These are phyloP conservation scores for Neurospora tetraspora DNA, from an alignment of 495 filamentous ascomycete genomes.

Conservation along the genomic window DNA sequence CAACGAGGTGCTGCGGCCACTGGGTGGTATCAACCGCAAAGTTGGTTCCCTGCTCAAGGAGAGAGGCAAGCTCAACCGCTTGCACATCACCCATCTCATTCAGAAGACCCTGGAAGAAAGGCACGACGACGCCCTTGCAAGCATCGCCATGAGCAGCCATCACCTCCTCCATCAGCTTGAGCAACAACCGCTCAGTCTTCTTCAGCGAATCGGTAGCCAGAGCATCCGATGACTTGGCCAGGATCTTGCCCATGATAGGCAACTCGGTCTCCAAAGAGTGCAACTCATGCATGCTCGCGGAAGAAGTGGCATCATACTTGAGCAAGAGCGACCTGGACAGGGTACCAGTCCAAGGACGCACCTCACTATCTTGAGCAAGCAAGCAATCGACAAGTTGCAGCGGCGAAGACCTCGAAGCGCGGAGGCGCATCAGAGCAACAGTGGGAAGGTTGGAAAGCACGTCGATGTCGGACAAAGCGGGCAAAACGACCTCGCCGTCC, in stretches of 20 bases:
- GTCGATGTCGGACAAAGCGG: conserved; percentile 21
- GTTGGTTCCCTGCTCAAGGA: conserved; percentile 12
- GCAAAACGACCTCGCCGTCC: conserved; percentile 1
- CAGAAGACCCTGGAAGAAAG: conserved; percentile 9
- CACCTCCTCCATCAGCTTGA: conserved; percentile 39
- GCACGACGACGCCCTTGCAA: conserved; percentile 1
- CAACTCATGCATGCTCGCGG: conserved; percentile 50
- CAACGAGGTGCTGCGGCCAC: conserved; percentile 14
- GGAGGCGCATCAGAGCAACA: conserved; percentile 32
- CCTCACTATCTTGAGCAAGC: conserved; percentile 20
- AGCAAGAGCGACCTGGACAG: conserved; percentile 47
- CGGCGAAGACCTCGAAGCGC: conserved; percentile 25
- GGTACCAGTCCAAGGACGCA: conserved; percentile 40
- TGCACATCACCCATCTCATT: background rate
- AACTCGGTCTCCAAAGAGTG: conserved; percentile 57
- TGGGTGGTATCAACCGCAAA: background rate
- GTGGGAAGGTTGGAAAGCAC: conserved; percentile 39
- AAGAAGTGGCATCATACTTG: conserved; percentile 42
- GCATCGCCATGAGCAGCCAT: conserved; percentile 28
- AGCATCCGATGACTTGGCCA: conserved; percentile 36
- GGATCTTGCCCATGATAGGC: conserved; percentile 45
- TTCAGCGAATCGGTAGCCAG: conserved; percentile 37
- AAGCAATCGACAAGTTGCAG: conserved; percentile 36
- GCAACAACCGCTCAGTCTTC: conserved; percentile 38
- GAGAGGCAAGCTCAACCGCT: conserved; percentile 11